Base-by-base conservation (phyloP, 1,284 basidiomycete genomes). In the Fomitopsis pinicola region DNA sequence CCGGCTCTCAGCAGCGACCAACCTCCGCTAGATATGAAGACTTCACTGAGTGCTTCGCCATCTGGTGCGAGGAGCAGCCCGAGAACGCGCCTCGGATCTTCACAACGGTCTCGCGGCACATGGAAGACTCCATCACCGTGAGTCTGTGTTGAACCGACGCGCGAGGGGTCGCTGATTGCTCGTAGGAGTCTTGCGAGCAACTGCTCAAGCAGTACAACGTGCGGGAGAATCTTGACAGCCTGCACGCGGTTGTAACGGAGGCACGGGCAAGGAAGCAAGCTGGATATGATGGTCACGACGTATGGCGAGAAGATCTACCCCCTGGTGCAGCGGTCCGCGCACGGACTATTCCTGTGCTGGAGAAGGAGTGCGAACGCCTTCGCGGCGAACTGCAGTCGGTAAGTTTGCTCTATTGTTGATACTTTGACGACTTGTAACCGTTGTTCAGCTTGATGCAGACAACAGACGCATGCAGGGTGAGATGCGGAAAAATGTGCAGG, bases 1-100 rank as follows among this genome's bases (percentile, higher is more conserved):
- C 42, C 55, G 22, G 5, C 33, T 36, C 48, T 46, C 7, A 14
- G n/a, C 7, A 46, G 42, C 44, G 36, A 42, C 7, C 40, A 22
- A 54, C n/a, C 52, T 30, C 10, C 64, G 59, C 33, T 64, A 92
- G 89, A 54, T 89, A 85, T 67, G 86, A 91, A 68, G 88, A 92
- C 70, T 92, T 91, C 65, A 77, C 82, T 5, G 86, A 90, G 74
- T 91, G 90, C 69, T 92, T 92, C 68, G 80, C 89, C 17, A 74
- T 86, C 30, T 90, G 86, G 75, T 88, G 86, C 52, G 85, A 90
- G 65, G 88, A 90, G 66, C 84, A 89, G 64, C 87, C 85, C 50
- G 85, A 88, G 59, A 84, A 85, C 19, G 84, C 88, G 5, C 80
- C 82, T 35, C 82, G 81, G 2, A 84, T 87, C 5, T 90, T 84